Conservation (phyloP, 2,329 filamentous ascomycete genomes). For the Dendryphion nanum region DNA sequence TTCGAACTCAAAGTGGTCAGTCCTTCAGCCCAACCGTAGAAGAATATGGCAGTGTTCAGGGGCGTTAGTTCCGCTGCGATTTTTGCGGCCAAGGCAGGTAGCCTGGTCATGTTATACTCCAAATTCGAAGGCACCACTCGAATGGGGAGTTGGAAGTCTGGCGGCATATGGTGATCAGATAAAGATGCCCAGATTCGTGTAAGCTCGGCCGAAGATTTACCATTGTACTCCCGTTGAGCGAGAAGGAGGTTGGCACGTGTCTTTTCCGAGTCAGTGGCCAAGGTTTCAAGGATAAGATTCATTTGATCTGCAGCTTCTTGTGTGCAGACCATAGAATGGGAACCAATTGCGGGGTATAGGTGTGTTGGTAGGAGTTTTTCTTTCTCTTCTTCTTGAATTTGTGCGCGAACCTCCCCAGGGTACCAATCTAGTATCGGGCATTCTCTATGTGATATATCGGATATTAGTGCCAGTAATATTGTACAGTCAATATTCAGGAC, state of each 20-base stretch:
- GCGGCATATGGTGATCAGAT: conserved; percentile 56
- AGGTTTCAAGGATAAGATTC: conserved; percentile 41
- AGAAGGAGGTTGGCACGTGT: conserved; percentile 60
- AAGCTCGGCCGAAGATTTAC: conserved; percentile 13
- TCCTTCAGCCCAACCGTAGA: conserved; percentile 65
- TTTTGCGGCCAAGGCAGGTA: conserved; percentile 47
- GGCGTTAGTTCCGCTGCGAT: conserved; percentile 52
- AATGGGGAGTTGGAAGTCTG: conserved; percentile 61
- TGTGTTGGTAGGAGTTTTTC: conserved; percentile 60
- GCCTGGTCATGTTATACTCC: conserved; percentile 17
- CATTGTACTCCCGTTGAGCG: conserved; percentile 37
- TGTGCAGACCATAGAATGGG: conserved; percentile 63
- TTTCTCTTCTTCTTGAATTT: conserved; percentile 63
- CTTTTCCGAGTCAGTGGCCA: conserved; percentile 45
- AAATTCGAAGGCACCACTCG: conserved; percentile 50
- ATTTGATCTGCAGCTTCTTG: conserved; percentile 64
- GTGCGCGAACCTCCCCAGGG: conserved; percentile 60
- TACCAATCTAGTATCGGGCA: conserved; percentile 49
- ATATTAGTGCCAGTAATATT: conserved; percentile 69
- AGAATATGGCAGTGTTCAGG: conserved; percentile 69
- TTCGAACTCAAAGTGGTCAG: conserved; percentile 72
- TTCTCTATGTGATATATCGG: conserved; percentile 66
- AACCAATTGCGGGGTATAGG: conserved; percentile 61
- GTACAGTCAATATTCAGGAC: conserved; percentile 65
- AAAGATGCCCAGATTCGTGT: conserved; percentile 34